phyloP scores from a whole-genome alignment of 345 rosid genomes.

The Citrus reticulata region DNA sequence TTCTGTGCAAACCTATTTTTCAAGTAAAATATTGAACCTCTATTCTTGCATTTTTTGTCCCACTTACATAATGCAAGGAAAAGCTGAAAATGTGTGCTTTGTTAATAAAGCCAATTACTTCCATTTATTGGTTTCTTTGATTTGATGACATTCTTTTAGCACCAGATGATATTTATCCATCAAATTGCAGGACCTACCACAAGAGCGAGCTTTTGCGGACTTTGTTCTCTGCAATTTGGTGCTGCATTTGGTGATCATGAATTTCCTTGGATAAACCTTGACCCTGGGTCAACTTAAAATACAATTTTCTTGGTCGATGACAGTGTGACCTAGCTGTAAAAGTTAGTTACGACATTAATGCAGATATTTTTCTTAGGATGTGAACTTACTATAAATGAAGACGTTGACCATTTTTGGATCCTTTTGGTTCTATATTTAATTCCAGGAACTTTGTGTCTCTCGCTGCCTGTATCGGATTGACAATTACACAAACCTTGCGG shows the following conservation, averaged over 20 bases:
- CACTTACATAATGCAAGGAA: neutral
- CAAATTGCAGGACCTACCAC: slow-evolving; percentile 58
- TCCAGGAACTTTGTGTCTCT: neutral
- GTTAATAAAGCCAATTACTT: neutral
- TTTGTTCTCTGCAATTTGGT: slow-evolving; percentile 88
- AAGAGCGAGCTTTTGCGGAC: slow-evolving; percentile 86
- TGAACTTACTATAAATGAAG: slow-evolving; percentile 1
- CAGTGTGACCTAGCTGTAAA: neutral
- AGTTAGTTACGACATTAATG: neutral
- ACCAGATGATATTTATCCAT: neutral
- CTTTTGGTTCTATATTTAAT: neutral
- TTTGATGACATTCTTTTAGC: neutral
- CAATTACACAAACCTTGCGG: neutral
- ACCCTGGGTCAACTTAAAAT: neutral
- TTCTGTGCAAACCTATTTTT: no score
- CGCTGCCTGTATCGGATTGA: neutral
- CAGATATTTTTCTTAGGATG: slow-evolving; percentile 1
- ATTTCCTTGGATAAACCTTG: slow-evolving; percentile 55
- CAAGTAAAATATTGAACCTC: neutral
- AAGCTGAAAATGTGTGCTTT: neutral
- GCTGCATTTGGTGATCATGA: slow-evolving; percentile 84
- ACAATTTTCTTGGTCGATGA: neutral
- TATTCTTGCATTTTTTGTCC: neutral
- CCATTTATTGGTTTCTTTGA: neutral
- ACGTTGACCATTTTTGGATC: neutral